phyloP scores from a whole-genome alignment of 192 early-diverging fungal genomes.

The Chytriomyces sp. region DNA sequence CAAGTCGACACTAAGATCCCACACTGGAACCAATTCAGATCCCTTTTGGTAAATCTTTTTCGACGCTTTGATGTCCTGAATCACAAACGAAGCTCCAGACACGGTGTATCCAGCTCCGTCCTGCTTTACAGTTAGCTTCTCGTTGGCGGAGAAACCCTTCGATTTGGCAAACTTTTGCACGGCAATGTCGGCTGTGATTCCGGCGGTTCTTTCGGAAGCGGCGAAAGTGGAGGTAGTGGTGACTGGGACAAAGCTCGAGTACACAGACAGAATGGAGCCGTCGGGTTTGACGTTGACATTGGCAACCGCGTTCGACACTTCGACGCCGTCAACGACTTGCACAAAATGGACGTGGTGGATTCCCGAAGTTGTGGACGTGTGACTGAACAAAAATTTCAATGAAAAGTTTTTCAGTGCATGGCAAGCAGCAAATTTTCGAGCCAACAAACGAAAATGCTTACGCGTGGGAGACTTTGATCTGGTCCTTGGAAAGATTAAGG shows the following conservation, averaged over 20 bases:
- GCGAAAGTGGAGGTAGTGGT: no score
- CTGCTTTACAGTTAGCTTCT: neutral
- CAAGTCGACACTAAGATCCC: constrained; percentile 35
- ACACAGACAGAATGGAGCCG: constrained; percentile 63
- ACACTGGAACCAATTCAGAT: constrained; percentile 18
- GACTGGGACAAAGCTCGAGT: constrained; percentile 44
- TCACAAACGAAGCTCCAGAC: constrained; percentile 3
- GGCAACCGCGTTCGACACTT: constrained; percentile 81
- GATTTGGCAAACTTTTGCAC: constrained; percentile 10
- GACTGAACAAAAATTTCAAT: constrained; percentile 39
- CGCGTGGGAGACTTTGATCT: neutral
- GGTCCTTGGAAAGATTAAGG: neutral
- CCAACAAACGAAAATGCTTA: neutral
- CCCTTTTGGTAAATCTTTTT: constrained; percentile 26
- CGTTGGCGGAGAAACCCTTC: neutral
- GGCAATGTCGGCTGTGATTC: constrained; percentile 5
- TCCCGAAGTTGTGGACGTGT: constrained; percentile 71
- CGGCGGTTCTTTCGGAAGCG: no score
- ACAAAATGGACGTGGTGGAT: constrained; percentile 82
- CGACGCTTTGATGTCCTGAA: constrained; percentile 1
- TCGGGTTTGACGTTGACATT: constrained; percentile 77
- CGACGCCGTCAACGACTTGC: constrained; percentile 71
- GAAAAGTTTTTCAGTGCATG: neutral
- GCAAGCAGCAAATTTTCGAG: neutral
- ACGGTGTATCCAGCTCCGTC: neutral